Percentiles rank a stretch among this genome's conserved stretches.
phyloP scores from a whole-genome alignment of 208 protist genomes.

The Trypanosoma vivax region DNA sequence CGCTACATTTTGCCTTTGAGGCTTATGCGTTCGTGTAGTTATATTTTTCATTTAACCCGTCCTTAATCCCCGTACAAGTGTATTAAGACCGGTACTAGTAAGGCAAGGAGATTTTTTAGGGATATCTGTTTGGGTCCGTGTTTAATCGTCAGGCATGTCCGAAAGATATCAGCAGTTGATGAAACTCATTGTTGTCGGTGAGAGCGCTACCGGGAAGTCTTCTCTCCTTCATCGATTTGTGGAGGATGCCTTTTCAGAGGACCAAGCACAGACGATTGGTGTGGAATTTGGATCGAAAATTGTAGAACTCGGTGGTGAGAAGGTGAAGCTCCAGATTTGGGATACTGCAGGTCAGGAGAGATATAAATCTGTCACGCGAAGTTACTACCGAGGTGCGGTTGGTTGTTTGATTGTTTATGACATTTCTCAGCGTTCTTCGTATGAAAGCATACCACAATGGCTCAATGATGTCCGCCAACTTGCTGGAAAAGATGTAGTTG shows the following conservation, averaged over 20 bases:
- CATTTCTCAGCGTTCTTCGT: conserved; percentile 93
- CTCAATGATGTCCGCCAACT: conserved; percentile 93
- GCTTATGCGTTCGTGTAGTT: no score
- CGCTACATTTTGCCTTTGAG: no score
- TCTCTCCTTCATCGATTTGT: conserved; percentile 96
- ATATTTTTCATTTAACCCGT: no score
- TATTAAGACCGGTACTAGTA: no score
- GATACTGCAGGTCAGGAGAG: conserved; percentile 97
- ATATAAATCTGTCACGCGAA: conserved; percentile 96
- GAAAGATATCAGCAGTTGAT: conserved; percentile 79
- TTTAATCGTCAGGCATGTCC: conserved; percentile 34
- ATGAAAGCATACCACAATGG: conserved; percentile 95
- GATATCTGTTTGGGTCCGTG: no score
- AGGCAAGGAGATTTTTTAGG: no score
- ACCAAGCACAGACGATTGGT: conserved; percentile 96
- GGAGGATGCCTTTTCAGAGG: conserved; percentile 92
- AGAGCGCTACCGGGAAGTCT: conserved; percentile 92
- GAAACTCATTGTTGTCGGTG: conserved; percentile 81
- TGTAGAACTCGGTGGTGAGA: conserved; percentile 82
- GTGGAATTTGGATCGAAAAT: conserved; percentile 97
- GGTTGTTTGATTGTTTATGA: conserved; percentile 98
- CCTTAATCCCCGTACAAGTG: no score
- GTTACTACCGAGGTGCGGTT: conserved; percentile 95
- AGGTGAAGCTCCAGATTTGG: conserved; percentile 97
- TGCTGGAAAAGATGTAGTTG: conserved; percentile 80